These are phyloP conservation scores for Starmerella sirachaensis DNA, from an alignment of 805 yeast species.

Conservation along the genomic window DNA sequence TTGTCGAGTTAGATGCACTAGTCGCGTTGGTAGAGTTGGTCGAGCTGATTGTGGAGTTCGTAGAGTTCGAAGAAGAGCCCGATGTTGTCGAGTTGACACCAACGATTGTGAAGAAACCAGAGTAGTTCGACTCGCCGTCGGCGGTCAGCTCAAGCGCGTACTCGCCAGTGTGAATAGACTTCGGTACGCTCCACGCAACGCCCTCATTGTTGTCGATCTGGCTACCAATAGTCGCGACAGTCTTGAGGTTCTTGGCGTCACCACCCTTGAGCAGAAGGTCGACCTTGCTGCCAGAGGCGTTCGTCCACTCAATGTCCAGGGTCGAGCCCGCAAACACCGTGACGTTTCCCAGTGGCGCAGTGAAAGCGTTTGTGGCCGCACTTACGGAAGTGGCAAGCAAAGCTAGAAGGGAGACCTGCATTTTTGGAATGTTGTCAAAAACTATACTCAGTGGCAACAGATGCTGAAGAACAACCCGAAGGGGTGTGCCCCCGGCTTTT, in stretches of 20 bases:
- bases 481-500: too few relatives aligned
- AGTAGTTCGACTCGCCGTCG: slow-evolving; percentile 29
- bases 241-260: slow-evolving; percentile 24
- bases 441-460: neutral
- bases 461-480: neutral
- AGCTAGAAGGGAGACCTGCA: slow-evolving; percentile 6
- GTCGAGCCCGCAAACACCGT: slow-evolving; percentile 26
- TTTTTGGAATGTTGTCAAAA: neutral
- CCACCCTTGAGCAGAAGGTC: slow-evolving; percentile 28
- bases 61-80: slow-evolving; percentile 10
- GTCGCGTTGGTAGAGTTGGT: slow-evolving; percentile 11
- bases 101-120: slow-evolving; percentile 25
- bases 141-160: slow-evolving; percentile 28
- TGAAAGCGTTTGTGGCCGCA: slow-evolving; percentile 26
- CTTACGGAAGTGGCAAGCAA: slow-evolving; percentile 15
- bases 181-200: slow-evolving; percentile 30
- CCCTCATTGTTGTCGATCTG: slow-evolving; percentile 29
- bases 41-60: slow-evolving; percentile 11
- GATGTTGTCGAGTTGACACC: slow-evolving; percentile 18
- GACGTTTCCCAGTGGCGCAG: slow-evolving; percentile 25
- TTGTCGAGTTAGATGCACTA: slow-evolving; percentile 1
- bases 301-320: slow-evolving; percentile 26
- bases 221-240: slow-evolving; percentile 28
- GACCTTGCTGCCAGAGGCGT: slow-evolving; percentile 27
- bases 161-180: slow-evolving; percentile 24